These are phyloP conservation scores for Penicilliopsis zonata DNA, from an alignment of 495 filamentous ascomycete genomes.

Conservation along the genomic window DNA sequence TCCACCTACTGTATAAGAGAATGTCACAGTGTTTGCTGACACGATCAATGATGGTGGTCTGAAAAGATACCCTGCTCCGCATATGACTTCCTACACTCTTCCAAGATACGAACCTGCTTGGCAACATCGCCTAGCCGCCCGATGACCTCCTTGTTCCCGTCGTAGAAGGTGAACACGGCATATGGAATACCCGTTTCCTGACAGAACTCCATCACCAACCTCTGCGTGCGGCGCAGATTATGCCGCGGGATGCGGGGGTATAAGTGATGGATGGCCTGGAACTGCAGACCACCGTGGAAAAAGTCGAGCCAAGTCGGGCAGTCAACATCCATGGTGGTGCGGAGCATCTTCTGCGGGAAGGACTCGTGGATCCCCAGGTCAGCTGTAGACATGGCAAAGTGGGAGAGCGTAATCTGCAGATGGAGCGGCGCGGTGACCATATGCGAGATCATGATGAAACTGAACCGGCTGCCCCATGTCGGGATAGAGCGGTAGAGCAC, in stretches of 20 bases:
- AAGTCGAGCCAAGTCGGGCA: slow-evolving; percentile 94
- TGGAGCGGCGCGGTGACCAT: slow-evolving; percentile 79
- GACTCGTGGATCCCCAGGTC: slow-evolving; percentile 80
- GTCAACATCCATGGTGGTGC: slow-evolving; percentile 97
- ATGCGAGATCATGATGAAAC: slow-evolving; percentile 79
- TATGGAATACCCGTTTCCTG: slow-evolving; percentile 87
- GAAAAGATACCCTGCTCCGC: slow-evolving; percentile 22
- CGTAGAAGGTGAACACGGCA: slow-evolving; percentile 84
- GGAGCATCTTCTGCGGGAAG: slow-evolving; percentile 92
- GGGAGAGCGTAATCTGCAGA: slow-evolving; percentile 89
- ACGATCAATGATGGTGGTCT: slow-evolving; percentile 1
- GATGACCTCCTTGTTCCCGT: slow-evolving; percentile 85
- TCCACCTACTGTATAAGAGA: too few species aligned
- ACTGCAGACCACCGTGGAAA: slow-evolving; percentile 91
- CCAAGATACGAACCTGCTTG: slow-evolving; percentile 75
- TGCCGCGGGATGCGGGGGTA: slow-evolving; percentile 92
- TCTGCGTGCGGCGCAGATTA: slow-evolving; percentile 76
- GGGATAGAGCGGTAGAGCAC: slow-evolving; percentile 70
- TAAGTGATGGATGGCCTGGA: slow-evolving; percentile 92
- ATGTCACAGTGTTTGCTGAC: too few species aligned
- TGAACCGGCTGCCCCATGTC: slow-evolving; percentile 52
- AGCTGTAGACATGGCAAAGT: slow-evolving; percentile 94
- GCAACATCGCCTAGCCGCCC: slow-evolving; percentile 73
- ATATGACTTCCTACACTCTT: slow-evolving; percentile 66
- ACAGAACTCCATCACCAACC: slow-evolving; percentile 80